Base-by-base conservation (phyloP, 208 protist genomes). In the Herpetomonas samuelpessoai region DNA sequence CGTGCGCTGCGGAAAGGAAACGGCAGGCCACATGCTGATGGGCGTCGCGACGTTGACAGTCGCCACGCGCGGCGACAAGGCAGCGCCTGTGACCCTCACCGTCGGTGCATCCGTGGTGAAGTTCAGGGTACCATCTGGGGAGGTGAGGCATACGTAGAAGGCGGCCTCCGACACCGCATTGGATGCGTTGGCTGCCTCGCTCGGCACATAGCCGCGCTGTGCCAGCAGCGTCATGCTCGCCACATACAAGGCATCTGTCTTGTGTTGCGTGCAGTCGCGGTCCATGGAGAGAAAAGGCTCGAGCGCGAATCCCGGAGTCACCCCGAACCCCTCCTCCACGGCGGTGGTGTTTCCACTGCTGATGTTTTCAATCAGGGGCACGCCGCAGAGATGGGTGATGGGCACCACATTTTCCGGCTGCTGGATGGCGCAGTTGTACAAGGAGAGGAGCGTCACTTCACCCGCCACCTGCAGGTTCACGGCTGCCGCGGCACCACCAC, bases 101-200 rank as follows among this genome's bases (percentile, higher is more conserved):
- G 9, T 41, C 14, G 35, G 35, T 14, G 35, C 35, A 41, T 9
- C 18, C 22, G 39, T 65, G 0, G 49, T 54, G 49, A 46, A 57
- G 52, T 54, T 69, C 21, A 52, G 44, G 1, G 68, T 57, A 2
- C 56, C 44, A 12, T 58, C 68, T 12, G 48, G 48, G 35, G 68
- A 58, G 16, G 62, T 52, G 12, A 62, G 18, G 27, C 49, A 76
- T 1, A 76, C 71, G 52, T 57, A 76, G 55, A 68, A 71, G 19
- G 30, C 1, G 3, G 50, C n/a, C 27, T 16, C 10, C 6, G 12
- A n/a, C 30, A 14, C 18, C 24, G 6, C 30, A 19, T 6, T 7
- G 14, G 54, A 6, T 47, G 28, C 22, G 25, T 41, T 27, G 57
- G 19, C 45, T 12, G 14, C 3, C 27, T 54, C n/a, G 29, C 47